phyloP scores from a whole-genome alignment of 2,329 filamentous ascomycete genomes.

The Ceratocystis ficicola region DNA sequence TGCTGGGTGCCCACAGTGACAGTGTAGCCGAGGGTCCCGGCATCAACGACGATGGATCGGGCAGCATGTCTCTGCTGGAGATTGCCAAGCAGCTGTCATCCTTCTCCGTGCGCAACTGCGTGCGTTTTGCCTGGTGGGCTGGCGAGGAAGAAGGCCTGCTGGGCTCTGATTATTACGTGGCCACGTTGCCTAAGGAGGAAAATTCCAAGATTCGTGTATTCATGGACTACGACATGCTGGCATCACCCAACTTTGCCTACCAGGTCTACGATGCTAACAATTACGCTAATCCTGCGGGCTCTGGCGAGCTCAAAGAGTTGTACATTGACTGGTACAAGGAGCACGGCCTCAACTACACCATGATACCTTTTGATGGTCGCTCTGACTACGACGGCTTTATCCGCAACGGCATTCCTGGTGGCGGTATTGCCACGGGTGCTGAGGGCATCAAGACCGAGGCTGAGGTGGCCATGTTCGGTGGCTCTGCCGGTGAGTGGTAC shows the following conservation, averaged over 20 bases:
- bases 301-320: slow-evolving; percentile 53
- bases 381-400: slow-evolving; percentile 74
- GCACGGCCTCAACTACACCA: slow-evolving; percentile 52
- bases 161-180: slow-evolving; percentile 51
- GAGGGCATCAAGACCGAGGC: slow-evolving; percentile 61
- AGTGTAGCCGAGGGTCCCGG: slow-evolving; percentile 52
- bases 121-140: slow-evolving; percentile 57
- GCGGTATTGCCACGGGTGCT: slow-evolving; percentile 66
- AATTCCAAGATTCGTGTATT: slow-evolving; percentile 52
- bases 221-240: slow-evolving; percentile 61
- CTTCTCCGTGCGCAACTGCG: slow-evolving; percentile 51
- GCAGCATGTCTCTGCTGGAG: slow-evolving; percentile 50
- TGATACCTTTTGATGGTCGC: slow-evolving; percentile 64
- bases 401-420: slow-evolving; percentile 56
- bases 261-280: slow-evolving; percentile 63
- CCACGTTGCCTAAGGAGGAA: slow-evolving; percentile 42
- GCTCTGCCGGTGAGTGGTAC: slow-evolving; percentile 48
- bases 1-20: slow-evolving; percentile 54
- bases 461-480: slow-evolving; percentile 58
- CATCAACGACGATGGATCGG: slow-evolving; percentile 69
- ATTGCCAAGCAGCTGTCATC: slow-evolving; percentile 47
- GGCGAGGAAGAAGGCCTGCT: slow-evolving; percentile 55
- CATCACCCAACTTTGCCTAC: slow-evolving; percentile 53
- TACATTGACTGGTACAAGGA: slow-evolving; percentile 55
- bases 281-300: slow-evolving; percentile 56